Conservation (phyloP, 768 basidiomycete species). For the Pulveroboletus sp. region DNA sequence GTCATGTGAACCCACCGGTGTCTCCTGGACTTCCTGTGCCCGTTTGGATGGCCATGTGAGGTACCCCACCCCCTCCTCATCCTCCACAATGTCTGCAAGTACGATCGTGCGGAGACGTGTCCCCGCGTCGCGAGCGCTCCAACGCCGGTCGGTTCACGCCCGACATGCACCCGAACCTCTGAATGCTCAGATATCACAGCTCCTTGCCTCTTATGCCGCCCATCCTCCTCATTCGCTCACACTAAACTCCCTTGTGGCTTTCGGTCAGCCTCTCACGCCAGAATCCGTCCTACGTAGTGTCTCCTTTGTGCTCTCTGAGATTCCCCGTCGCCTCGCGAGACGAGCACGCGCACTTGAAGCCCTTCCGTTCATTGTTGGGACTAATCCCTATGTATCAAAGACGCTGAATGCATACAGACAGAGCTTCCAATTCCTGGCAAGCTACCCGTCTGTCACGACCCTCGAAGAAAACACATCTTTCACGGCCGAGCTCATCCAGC, state of each 20-base stretch:
- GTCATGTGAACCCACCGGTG: background rate
- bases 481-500: slow-evolving; percentile 56
- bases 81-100: slow-evolving; percentile 6
- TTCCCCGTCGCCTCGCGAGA: slow-evolving; percentile 71
- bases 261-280: slow-evolving; percentile 66
- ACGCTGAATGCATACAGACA: slow-evolving; percentile 63
- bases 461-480: slow-evolving; percentile 69
- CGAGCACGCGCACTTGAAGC: slow-evolving; percentile 70
- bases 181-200: slow-evolving; percentile 48
- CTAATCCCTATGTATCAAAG: slow-evolving; percentile 79
- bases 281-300: slow-evolving; percentile 73
- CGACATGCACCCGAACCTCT: slow-evolving; percentile 46
- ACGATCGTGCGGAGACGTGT: background rate
- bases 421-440: slow-evolving; percentile 67
- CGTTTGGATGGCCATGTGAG: background rate
- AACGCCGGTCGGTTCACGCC: slow-evolving; percentile 20
- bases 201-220: slow-evolving; percentile 59
- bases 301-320: slow-evolving; percentile 66
- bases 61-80: background rate
- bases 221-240: slow-evolving; percentile 66
- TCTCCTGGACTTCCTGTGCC: background rate
- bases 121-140: slow-evolving; percentile 2
- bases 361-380: slow-evolving; percentile 84
- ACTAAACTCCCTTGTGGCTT: slow-evolving; percentile 67
- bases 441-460: slow-evolving; percentile 57